A percentile compares a stretch with the other conserved stretches of the same genome.
These are phyloP conservation scores for Trichoderma atrobrunneum DNA, from an alignment of 2,329 filamentous ascomycete genomes.

Conservation along the genomic window DNA sequence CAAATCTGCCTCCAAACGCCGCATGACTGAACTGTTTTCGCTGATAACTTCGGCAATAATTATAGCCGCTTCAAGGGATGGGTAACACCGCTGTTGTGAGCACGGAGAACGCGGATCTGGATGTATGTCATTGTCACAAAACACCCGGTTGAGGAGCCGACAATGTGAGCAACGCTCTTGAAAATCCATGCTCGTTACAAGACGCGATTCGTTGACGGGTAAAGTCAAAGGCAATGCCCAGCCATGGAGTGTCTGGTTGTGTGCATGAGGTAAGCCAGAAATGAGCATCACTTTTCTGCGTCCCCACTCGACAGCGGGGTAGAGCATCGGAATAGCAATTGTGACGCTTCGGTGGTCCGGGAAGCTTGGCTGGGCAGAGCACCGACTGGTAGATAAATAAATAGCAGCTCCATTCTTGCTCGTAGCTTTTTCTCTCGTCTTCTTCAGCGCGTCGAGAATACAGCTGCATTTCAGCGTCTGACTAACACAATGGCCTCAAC, in stretches of 20 bases:
- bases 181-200: neutral
- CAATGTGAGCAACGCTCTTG: neutral
- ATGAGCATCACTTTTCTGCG: neutral
- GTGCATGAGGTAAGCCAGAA: neutral
- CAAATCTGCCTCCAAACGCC: neutral
- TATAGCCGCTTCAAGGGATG: neutral
- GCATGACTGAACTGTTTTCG: neutral
- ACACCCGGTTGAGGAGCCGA: neutral
- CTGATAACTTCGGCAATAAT: neutral
- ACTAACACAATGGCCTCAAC: conserved; percentile 46
- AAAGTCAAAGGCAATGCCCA: neutral
- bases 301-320: conserved; percentile 13
- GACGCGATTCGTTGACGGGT: conserved; percentile 8
- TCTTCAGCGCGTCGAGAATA: neutral
- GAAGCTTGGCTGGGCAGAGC: neutral
- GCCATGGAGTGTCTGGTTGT: neutral
- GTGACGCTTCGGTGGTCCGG: conserved; percentile 6
- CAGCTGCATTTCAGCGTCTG: neutral
- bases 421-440: neutral
- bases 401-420: conserved; percentile 4
- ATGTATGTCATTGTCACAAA: neutral
- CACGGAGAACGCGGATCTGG: neutral
- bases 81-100: neutral
- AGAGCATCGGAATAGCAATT: neutral
- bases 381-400: neutral